These are phyloP conservation scores for Yamadazyma diospyri DNA, from an alignment of 1,139 yeast species.

Conservation along the genomic window DNA sequence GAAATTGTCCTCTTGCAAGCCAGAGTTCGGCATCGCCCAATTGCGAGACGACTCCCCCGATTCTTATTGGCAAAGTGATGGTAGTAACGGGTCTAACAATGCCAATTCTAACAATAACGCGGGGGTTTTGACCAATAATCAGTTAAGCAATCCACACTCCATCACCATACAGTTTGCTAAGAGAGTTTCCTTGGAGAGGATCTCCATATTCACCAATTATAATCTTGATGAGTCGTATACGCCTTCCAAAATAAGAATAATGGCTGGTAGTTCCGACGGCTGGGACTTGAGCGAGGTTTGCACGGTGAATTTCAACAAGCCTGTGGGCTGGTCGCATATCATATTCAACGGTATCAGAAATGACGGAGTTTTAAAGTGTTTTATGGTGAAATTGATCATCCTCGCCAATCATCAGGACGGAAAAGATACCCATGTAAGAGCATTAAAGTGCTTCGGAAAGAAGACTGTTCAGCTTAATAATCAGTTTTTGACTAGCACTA, in stretches of 20 bases:
- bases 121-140: conserved; percentile 30
- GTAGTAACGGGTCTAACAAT: conserved; percentile 38
- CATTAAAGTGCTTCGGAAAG: conserved; percentile 48
- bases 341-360: conserved; percentile 59
- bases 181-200: conserved; percentile 63
- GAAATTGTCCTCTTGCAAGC: conserved; percentile 76
- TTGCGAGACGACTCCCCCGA: conserved; percentile 73
- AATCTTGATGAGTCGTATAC: conserved; percentile 86
- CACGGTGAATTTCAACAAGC: conserved; percentile 61
- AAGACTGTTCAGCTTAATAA: conserved; percentile 18
- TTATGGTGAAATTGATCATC: conserved; percentile 65
- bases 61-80: conserved; percentile 94
- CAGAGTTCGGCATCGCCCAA: conserved; percentile 67
- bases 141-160: conserved; percentile 73
- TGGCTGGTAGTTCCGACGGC: conserved; percentile 79
- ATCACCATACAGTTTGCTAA: conserved; percentile 81
- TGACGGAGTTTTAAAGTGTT: conserved; percentile 66
- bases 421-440: conserved; percentile 87
- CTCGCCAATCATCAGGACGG: conserved; percentile 92
- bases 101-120: conserved; percentile 19
- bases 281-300: conserved; percentile 80
- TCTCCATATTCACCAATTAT: conserved; percentile 69
- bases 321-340: conserved; percentile 85
- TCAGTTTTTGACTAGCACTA: conserved; percentile 5
- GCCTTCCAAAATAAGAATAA: conserved; percentile 66